Evolutionary conservation across 1,284 basidiomycete species (phyloP), one percentile per base, ranked within the genome.

Genomic region (Moniliella sp.): DNA sequence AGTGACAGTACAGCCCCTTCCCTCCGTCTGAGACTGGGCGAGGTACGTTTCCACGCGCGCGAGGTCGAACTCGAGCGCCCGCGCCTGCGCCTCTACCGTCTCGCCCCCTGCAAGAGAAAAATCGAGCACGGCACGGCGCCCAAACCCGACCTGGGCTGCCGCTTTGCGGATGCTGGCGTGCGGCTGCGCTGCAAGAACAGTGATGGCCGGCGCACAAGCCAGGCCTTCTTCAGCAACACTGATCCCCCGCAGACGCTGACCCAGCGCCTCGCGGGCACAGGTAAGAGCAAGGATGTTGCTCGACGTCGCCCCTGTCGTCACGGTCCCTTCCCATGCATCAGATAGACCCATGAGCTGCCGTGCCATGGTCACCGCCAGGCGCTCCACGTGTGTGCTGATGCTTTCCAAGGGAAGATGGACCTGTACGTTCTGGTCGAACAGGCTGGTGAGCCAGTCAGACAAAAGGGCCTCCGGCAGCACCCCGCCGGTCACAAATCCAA

Each of bases 241-340:
- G 3, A 17, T 7, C 10, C 25, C 18, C 18, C 5, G 11, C 14
- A 16, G 13, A 12, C 25, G 17, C 16, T 57, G 32, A n/a, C n/a
- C n/a, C 16, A 33, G 29, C 15, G 15, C 32, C 17, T 59, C 45
- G n/a, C 56, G 36, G 2, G 41, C 56, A 25, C 46, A 39, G 16
- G 62, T 57, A 2, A 69, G 45, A 3, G 66, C 67, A 8, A 69
- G 57, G 10, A 68, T 45, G 40, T 69, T 69, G n/a, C 56, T 57
- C 0, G 62, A 57, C 0, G 67, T 69, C 1, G 67, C 68, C 4
- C 68, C 68, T 0, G 66, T 67, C 1, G 67, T 68, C 11, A 68
- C 39, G 0, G 64, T 65, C 4, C 63, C 62, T n/a, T 39, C 37
- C 38, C 63, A 69, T 1, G 17, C 31, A 0, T 47, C 38, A 1